Conservation (phyloP, 768 basidiomycete genomes). For the Boletus vermiculosoides region DNA sequence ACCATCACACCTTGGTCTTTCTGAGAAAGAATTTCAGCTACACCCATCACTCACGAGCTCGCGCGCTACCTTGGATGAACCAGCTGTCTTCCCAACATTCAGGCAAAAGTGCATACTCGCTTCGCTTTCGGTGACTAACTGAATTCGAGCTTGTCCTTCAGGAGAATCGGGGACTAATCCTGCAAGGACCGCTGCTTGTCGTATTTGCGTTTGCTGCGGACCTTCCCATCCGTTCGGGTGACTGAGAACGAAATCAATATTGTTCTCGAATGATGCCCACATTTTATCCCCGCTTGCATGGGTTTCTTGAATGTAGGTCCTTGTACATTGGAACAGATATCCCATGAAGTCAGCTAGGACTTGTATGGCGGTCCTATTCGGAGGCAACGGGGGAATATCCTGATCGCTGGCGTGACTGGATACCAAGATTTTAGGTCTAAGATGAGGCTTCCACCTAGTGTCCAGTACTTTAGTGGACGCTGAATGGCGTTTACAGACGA, state of each 20-base stretch:
- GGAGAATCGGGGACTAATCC: conserved; percentile 38
- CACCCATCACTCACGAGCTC: neutral
- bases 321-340: conserved; percentile 45
- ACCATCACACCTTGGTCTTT: conserved; percentile 47
- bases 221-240: conserved; percentile 52
- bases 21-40: conserved; percentile 25
- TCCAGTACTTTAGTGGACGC: conserved; percentile 2
- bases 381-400: conserved; percentile 46
- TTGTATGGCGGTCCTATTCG: conserved; percentile 39
- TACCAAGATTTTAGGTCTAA: conserved; percentile 26
- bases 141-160: conserved; percentile 38
- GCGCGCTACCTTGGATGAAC: conserved; percentile 24
- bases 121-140: conserved; percentile 52
- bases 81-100: conserved; percentile 33
- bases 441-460: conserved; percentile 36
- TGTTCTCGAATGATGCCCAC: conserved; percentile 41
- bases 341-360: conserved; percentile 48
- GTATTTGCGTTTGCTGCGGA: conserved; percentile 42
- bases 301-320: conserved; percentile 43
- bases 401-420: conserved; percentile 25
- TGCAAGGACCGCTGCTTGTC: conserved; percentile 42
- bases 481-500: neutral
- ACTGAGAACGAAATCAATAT: conserved; percentile 45
- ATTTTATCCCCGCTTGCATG: conserved; percentile 41
- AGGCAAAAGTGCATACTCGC: conserved; percentile 51